Base-by-base conservation (phyloP, 495 filamentous ascomycete genomes). In the Emericellopsis terricola region DNA sequence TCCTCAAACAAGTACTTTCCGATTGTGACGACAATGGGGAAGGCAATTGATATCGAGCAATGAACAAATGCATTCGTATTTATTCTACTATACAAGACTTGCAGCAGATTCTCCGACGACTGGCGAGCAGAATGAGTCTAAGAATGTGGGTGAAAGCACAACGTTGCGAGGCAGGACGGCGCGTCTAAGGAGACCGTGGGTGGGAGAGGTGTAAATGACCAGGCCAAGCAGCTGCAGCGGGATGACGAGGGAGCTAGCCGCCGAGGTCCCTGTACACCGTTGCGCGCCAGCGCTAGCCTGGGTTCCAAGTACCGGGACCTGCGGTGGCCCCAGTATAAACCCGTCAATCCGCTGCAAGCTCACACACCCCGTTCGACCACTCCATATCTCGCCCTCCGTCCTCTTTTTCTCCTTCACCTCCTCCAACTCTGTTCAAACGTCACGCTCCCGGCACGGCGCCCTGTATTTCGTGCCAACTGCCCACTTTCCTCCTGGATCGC, bases 61-160 rank as follows among this genome's bases (percentile, higher is more conserved):
- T 26, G 23, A 11, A 26, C 11, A 6, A 26, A 26, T 26, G 23
- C 6, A 26, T 26, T 11, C 23, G 11, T 26, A 26, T 26, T 6
- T 6, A 26, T 11, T 26, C 23, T 26, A 11, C 6, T 26, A 26
- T 26, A 39, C 37, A 26, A 15, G 5, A 24, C 15, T 11, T 30
- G 34, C 29, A 18, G 34, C 15, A 6, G 42, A 45, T 33, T 48
- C 49, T 38, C 33, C 40, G 41, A 38, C 35, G 3, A 31, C 23
- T 21, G 38, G 42, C 40, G 50, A 49, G 32, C 47, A 50, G 23
- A 32, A 40, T 26, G 41, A 56, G 51, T 46, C 48, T 38, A 49
- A 49, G 23, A 56, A 52, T 26, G 51, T 41, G 27, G 42, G 40
- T 30, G 24, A 26, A 26, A 26, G 23, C 6, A 6, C 23, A 6